phyloP scores from a whole-genome alignment of 2,329 filamentous ascomycete genomes.

The Stachybotrys chartarum region DNA sequence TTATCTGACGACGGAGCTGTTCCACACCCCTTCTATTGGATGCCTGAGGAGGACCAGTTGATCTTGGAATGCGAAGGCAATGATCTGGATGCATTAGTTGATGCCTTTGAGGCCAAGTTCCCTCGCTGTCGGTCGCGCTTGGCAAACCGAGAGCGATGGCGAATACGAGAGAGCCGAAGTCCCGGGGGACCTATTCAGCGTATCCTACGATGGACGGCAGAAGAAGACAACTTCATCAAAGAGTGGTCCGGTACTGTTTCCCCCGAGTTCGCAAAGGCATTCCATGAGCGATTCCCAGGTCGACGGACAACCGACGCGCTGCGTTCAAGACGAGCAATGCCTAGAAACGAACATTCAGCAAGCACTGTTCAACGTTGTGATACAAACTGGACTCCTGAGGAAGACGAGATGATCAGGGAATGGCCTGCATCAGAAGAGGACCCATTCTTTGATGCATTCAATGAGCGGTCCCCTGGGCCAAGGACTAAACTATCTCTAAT shows the following conservation, averaged over 20 bases:
- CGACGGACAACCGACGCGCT: not conserved
- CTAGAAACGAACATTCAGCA: not conserved
- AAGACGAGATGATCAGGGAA: not conserved
- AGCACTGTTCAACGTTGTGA: not conserved
- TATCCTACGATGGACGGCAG: not conserved
- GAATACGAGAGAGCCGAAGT: too few species aligned
- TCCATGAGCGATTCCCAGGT: not conserved
- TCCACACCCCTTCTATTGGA: too few species aligned
- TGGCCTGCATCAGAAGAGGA: not conserved
- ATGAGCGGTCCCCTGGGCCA: not conserved
- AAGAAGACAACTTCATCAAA: not conserved
- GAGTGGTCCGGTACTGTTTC: not conserved
- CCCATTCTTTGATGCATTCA: not conserved
- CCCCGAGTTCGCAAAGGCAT: not conserved
- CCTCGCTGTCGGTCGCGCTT: too few species aligned
- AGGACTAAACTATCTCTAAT: not conserved
- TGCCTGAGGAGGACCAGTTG: too few species aligned
- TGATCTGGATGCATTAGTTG: too few species aligned
- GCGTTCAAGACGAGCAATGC: not conserved
- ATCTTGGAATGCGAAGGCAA: too few species aligned
- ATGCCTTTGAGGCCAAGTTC: not conserved
- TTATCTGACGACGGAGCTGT: too few species aligned
- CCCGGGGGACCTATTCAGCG: too few species aligned
- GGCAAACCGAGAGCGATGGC: too few species aligned
- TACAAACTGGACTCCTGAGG: not conserved